Evolutionary conservation across 441 rosid species (phyloP), one percentile per base, ranked within the genome.

Genomic region (Hura crepitans): DNA sequence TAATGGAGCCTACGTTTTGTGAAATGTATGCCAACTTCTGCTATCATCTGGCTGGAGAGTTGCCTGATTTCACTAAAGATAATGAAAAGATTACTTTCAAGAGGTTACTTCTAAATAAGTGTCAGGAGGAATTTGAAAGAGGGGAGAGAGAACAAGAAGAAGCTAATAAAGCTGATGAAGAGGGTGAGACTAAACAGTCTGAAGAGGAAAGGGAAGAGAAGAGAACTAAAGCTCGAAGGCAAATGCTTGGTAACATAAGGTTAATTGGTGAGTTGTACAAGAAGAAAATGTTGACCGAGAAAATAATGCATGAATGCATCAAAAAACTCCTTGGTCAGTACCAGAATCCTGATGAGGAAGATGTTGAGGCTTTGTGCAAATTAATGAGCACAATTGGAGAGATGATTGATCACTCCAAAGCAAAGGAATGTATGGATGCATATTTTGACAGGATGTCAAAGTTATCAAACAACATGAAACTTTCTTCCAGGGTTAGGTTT

Each of bases 1-100:
- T 91, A 53, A 92, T 84, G 94, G 98, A 93, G 84, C 99, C 99
- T 60, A 93, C 98, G 56, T 96, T 96, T 74, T 87, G 97, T 84
- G 98, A 96, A 79, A 96, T 96, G 99, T 96, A 89, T 85, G 97
- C 96, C 12, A 78, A 89, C 77, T 91, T 93, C 77, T 96, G 99
- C 79, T 12, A 18, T 43, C 83, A 79, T 78, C 89, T 93, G 55
- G 91, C 96, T 39, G 82, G 81, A 61, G 89, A 81, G 49, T 81
- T 96, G 69, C 97, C 96, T 55, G 96, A 86, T 75, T 82, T 95
- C 23, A 77, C 64, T 71, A 87, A 85, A 71, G 75, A 88, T 58
- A 82, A 92, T 68, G 84, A 89, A 79, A 86, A 82, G 79, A 85
- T 88, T 49, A 91, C 92, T 74, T 95, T 95, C 79, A 92, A 77